These are phyloP conservation scores for Narthecium ossifragum DNA, from an alignment of 106 monocot species.

Conservation along the genomic window DNA sequence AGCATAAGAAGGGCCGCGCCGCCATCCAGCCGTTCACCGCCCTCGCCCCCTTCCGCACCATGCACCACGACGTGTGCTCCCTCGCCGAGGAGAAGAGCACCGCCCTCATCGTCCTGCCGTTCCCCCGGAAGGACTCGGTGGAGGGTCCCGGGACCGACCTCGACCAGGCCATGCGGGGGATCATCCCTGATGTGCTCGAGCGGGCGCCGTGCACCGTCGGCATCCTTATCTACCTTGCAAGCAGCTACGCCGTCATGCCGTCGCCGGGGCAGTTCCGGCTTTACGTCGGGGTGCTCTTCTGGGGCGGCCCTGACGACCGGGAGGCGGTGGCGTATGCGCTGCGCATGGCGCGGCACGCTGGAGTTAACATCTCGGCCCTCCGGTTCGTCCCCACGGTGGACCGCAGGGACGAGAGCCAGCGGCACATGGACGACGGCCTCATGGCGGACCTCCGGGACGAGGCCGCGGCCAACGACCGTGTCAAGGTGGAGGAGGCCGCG, in stretches of 20 bases:
- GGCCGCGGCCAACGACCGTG: conserved; percentile 9
- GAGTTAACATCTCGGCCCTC: conserved; percentile 16
- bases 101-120: conserved; percentile 26
- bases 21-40: conserved; percentile 36
- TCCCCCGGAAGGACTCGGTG: conserved; percentile 3
- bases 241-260: neutral
- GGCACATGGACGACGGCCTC: conserved; percentile 11
- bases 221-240: conserved; percentile 16
- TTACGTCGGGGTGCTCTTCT: conserved; percentile 32
- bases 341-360: conserved; percentile 19
- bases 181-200: conserved; percentile 2
- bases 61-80: conserved; percentile 48
- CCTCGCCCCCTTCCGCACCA: conserved; percentile 20
- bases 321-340: conserved; percentile 29
- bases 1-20: conserved; percentile 14
- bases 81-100: conserved; percentile 23
- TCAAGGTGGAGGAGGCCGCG: conserved; percentile 12
- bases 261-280: neutral
- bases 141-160: neutral
- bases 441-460: conserved; percentile 6
- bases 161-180: conserved; percentile 5
- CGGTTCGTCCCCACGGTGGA: conserved; percentile 5
- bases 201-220: conserved; percentile 45
- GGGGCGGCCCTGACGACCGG: conserved; percentile 50
- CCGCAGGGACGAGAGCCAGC: conserved; percentile 1